phyloP scores from a whole-genome alignment of 2,329 filamentous ascomycete genomes.

The Alternaria arborescens region DNA sequence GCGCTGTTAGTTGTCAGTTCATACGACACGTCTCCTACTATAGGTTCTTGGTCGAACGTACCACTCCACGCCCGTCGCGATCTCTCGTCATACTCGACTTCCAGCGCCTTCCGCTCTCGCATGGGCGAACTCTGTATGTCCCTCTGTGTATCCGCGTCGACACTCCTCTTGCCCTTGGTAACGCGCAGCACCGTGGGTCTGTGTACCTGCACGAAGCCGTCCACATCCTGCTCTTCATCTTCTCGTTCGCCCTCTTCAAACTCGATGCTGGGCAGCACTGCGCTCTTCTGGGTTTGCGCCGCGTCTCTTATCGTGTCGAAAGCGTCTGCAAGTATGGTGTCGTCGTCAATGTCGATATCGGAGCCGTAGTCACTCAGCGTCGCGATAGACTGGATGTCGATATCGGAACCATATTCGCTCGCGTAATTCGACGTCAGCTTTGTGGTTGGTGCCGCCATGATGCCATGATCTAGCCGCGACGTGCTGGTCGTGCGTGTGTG shows the following conservation, averaged over 20 bases:
- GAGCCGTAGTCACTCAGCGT: slow-evolving; percentile 70
- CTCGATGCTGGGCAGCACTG: slow-evolving; percentile 31
- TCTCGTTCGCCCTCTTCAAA: slow-evolving; percentile 31
- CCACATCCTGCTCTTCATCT: slow-evolving; percentile 36
- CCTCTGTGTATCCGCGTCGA: slow-evolving; percentile 3
- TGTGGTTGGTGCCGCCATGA: slow-evolving; percentile 32
- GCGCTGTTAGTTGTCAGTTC: slow-evolving; percentile 54
- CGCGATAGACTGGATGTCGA: slow-evolving; percentile 57
- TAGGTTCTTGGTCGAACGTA: slow-evolving; percentile 24
- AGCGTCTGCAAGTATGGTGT: slow-evolving; percentile 48
- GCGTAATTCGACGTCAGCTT: slow-evolving; percentile 17
- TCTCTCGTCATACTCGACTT: slow-evolving; percentile 54
- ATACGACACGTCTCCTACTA: background rate
- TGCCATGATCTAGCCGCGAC: slow-evolving; percentile 29
- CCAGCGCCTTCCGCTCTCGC: slow-evolving; percentile 42
- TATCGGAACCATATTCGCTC: slow-evolving; percentile 72
- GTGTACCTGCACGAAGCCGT: slow-evolving; percentile 58
- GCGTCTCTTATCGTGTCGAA: slow-evolving; percentile 20
- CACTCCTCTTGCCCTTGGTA: slow-evolving; percentile 16
- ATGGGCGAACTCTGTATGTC: slow-evolving; percentile 31
- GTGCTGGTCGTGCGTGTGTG: slow-evolving; percentile 15
- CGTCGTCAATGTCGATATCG: slow-evolving; percentile 69
- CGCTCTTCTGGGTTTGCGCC: slow-evolving; percentile 12
- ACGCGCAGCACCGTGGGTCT: slow-evolving; percentile 31
- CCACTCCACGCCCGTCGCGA: slow-evolving; percentile 49